Conservation (phyloP, 768 basidiomycete genomes). For the Hygrocybe coccinea region DNA sequence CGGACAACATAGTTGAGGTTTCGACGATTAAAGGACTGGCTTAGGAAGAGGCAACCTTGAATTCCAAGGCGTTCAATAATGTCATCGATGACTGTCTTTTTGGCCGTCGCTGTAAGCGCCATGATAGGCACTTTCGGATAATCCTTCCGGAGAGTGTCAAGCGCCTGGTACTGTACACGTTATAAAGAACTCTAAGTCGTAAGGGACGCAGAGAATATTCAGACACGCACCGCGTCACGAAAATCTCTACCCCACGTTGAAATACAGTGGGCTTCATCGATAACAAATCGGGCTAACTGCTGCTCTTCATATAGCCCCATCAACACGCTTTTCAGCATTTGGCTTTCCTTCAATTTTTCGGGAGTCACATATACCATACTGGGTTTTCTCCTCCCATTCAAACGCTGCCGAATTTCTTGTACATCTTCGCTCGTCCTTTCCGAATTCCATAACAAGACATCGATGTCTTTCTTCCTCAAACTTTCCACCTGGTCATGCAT, state of each 20-base stretch:
- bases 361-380: slow-evolving; percentile 86
- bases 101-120: slow-evolving; percentile 95
- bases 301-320: slow-evolving; percentile 49
- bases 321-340: slow-evolving; percentile 51
- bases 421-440: slow-evolving; percentile 41
- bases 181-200: slow-evolving; percentile 1
- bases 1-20: slow-evolving; percentile 77
- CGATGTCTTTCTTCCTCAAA: slow-evolving; percentile 57
- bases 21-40: slow-evolving; percentile 88
- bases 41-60: slow-evolving; percentile 51
- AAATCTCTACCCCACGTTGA: slow-evolving; percentile 94
- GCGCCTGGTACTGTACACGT: slow-evolving; percentile 55
- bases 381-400: slow-evolving; percentile 47
- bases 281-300: slow-evolving; percentile 79
- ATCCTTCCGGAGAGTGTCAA: slow-evolving; percentile 63
- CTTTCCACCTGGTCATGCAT: slow-evolving; percentile 85
- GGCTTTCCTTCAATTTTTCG: slow-evolving; percentile 73
- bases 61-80: slow-evolving; percentile 70
- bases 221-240: slow-evolving; percentile 61
- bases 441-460: slow-evolving; percentile 66
- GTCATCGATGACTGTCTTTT: slow-evolving; percentile 68
- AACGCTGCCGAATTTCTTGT: slow-evolving; percentile 37
- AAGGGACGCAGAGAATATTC: neutral
- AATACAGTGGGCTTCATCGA: slow-evolving; percentile 97
- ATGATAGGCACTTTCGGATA: slow-evolving; percentile 86